A percentile compares a stretch with the other conserved stretches of the same genome.
These are phyloP conservation scores for Amaranthus tricolor DNA, from an alignment of 179 eudicot species.

Conservation along the genomic window DNA sequence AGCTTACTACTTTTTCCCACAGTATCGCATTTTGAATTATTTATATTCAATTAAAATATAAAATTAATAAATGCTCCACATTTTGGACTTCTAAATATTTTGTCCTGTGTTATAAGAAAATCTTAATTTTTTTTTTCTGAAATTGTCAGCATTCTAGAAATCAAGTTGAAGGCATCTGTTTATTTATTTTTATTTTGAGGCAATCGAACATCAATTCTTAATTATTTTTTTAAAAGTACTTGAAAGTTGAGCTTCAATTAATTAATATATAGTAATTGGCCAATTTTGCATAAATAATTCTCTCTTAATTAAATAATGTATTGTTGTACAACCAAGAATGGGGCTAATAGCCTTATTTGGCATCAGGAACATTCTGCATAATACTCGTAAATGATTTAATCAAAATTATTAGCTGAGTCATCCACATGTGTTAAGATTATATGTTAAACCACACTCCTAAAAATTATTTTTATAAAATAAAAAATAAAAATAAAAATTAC, in stretches of 20 bases:
- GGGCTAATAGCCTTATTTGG: constrained; percentile 18
- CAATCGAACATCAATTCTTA: constrained; percentile 10
- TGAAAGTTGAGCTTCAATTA: constrained; percentile 5
- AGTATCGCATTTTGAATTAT: no score
- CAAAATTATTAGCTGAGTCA: constrained; percentile 14
- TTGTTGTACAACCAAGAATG: constrained; percentile 16
- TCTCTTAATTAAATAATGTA: not conserved
- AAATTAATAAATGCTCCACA: no score
- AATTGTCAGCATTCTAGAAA: constrained; percentile 10
- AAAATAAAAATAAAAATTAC: no score
- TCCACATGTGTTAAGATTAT: constrained; percentile 11
- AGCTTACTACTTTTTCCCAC: no score
- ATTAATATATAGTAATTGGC: not conserved
- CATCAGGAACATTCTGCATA: constrained; percentile 26
- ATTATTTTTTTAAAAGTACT: not conserved
- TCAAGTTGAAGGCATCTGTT: constrained; percentile 11
- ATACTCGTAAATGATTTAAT: not conserved
- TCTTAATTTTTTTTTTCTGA: not conserved
- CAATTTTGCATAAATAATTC: constrained; percentile 1
- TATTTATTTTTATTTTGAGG: not conserved
- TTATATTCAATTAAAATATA: no score
- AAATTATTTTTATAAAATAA: no score
- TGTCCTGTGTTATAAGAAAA: constrained; percentile 3
- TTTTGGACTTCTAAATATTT: not conserved
- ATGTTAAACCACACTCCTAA: not conserved